Conservation (phyloP, 805 yeast genomes). For the Wickerhamiella kurtzmanii region DNA sequence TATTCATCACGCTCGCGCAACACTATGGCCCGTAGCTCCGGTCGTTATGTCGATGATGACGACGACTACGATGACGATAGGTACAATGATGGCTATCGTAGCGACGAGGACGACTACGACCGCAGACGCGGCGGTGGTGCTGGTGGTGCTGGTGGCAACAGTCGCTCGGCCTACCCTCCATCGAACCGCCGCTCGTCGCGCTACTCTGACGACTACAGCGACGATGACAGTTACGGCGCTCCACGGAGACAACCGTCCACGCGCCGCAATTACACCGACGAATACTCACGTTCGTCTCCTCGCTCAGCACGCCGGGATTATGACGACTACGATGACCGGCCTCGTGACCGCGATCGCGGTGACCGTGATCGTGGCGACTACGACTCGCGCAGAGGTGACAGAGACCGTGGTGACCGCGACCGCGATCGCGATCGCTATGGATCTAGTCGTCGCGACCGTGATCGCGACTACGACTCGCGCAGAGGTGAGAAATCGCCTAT, state of each 20-base stretch:
- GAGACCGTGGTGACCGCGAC: slow-evolving; percentile 1
- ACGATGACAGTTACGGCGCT: slow-evolving; percentile 4
- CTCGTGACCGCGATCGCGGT: slow-evolving; percentile 1
- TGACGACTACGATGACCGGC: slow-evolving; percentile 2
- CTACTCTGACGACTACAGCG: slow-evolving; percentile 15
- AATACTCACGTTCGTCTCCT: slow-evolving; percentile 15
- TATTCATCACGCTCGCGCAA: neutral
- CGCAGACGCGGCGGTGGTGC: neutral
- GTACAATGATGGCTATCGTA: slow-evolving; percentile 50
- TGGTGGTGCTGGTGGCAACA: neutral
- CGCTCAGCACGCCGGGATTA: slow-evolving; percentile 22
- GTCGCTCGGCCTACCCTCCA: slow-evolving; percentile 1
- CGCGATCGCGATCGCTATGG: slow-evolving; percentile 3
- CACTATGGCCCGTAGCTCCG: slow-evolving; percentile 6
- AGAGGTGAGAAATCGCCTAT: neutral
- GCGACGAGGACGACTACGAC: slow-evolving; percentile 14
- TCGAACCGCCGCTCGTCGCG: neutral
- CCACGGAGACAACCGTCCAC: slow-evolving; percentile 3
- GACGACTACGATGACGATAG: slow-evolving; percentile 14
- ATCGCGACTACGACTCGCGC: slow-evolving; percentile 1
- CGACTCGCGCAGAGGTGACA: too few species aligned
- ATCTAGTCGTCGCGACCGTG: slow-evolving; percentile 8
- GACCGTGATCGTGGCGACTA: slow-evolving; percentile 20
- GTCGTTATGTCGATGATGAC: slow-evolving; percentile 28
- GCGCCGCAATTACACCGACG: slow-evolving; percentile 14